Conservation (phyloP, 2,329 filamentous ascomycete species). For the Fusarium multiceps region DNA sequence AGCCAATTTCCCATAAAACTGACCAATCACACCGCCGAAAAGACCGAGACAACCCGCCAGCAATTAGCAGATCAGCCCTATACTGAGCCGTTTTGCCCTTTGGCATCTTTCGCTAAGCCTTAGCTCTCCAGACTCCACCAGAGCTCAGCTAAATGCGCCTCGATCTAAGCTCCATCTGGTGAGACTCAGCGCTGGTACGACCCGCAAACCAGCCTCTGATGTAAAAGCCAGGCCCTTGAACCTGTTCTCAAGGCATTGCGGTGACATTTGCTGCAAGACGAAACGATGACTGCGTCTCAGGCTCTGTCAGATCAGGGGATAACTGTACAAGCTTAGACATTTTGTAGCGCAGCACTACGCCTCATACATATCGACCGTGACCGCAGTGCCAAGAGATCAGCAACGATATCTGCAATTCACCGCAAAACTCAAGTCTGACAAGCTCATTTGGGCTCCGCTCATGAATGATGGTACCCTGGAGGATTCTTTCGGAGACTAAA, state of each 20-base stretch:
- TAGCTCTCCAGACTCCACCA: constrained; percentile 26
- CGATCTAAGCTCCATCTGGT: constrained; percentile 28
- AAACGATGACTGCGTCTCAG: constrained; percentile 11
- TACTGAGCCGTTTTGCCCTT: neutral
- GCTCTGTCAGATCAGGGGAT: neutral
- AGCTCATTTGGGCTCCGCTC: constrained; percentile 17
- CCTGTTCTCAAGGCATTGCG: neutral
- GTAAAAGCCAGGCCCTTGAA: neutral
- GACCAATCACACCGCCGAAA: neutral
- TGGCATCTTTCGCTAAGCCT: constrained; percentile 19
- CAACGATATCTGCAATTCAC: neutral
- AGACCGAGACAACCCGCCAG: neutral
- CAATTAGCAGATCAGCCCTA: constrained; percentile 20
- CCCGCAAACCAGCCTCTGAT: constrained; percentile 23
- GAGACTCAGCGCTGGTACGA: constrained; percentile 13
- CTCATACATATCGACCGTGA: neutral
- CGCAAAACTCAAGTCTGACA: neutral
- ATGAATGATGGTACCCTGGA: constrained; percentile 10
- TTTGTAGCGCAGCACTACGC: neutral
- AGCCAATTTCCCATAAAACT: constrained; percentile 4
- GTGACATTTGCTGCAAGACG: neutral
- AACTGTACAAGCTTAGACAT: neutral
- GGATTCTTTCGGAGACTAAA: constrained; percentile 26
- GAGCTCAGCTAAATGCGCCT: constrained; percentile 24
- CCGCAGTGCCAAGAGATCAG: constrained; percentile 9